Evolutionary conservation across 2,329 filamentous ascomycete species (phyloP).

Genomic region (Epichloe elymi): DNA sequence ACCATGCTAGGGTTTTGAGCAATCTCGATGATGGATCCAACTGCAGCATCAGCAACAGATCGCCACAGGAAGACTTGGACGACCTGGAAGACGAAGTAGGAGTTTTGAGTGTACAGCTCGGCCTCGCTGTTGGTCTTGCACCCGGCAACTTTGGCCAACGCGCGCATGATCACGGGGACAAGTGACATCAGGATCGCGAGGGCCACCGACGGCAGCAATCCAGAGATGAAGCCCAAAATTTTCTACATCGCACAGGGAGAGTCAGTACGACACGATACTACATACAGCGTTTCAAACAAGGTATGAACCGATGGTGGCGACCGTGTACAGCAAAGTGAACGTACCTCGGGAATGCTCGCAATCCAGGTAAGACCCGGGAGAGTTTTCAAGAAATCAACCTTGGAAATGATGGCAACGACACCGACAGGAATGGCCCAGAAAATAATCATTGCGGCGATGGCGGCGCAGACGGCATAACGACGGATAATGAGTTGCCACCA

Average conservation of each 20-base stretch:
- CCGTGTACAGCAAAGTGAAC: neutral
- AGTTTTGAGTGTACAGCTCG: conserved; percentile 82
- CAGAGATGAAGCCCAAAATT: conserved; percentile 69
- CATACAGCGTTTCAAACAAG: neutral
- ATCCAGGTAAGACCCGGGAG: conserved; percentile 66
- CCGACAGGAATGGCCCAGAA: conserved; percentile 75
- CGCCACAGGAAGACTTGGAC: conserved; percentile 88
- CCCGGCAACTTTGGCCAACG: conserved; percentile 64
- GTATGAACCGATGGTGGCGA: neutral
- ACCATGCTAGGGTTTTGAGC: conserved; percentile 46
- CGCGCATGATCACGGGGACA: conserved; percentile 54
- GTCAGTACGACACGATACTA: too few species aligned
- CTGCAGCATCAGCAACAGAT: conserved; percentile 67
- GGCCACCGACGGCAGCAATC: conserved; percentile 66
- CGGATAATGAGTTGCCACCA: conserved; percentile 70
- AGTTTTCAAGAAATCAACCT: conserved; percentile 56
- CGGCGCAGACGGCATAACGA: conserved; percentile 46
- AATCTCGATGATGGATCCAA: conserved; percentile 52
- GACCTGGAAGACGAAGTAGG: conserved; percentile 83
- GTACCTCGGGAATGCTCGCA: conserved; percentile 46
- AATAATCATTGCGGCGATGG: conserved; percentile 61
- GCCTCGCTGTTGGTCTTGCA: conserved; percentile 66
- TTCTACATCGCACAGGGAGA: conserved; percentile 9
- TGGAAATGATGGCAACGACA: conserved; percentile 72
- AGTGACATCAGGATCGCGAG: conserved; percentile 73